Base-by-base conservation (phyloP, 2,329 filamentous ascomycete genomes). In the Aspergillus sp. region DNA sequence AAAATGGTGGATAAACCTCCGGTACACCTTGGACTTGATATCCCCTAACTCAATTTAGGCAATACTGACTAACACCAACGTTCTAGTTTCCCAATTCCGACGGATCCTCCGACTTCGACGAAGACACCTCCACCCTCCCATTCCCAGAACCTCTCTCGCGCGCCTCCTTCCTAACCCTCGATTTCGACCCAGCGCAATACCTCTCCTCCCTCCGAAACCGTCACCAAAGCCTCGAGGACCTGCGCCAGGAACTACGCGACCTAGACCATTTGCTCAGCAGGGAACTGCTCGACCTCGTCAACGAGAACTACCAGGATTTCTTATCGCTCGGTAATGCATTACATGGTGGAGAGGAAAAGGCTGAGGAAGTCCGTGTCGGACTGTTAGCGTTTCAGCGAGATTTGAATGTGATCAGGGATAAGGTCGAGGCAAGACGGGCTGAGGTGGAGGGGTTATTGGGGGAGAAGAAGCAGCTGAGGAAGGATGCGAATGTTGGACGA, bases 161-260 rank as follows among this genome's bases (percentile, higher is more conserved):
- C 49, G 74, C 78, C 49, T 88, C 93, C 62, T 98, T 98, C 71
- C 80, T 95, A 5, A 73, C 80, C 2, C 78, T 82, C 3, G 69
- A 82, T 56, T 98, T 98, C 68, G 82, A 88, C 53, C 85, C 94
- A 0, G 81, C 87, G 2, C 74, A 74, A 2, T 98, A 96, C 66
- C 84, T 98, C 69, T 90, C 84, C 6, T 85, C 86, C 1, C 78
- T 95, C 1, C 82, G 83, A 17, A 84, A 93, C 63, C 86, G 93
- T 1, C 93, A 98, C 67, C 93, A 98, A 68, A 96, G 91, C 0
- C 86, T 98, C 43, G 90, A 95, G 65, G 93, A 98, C 66, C 76
- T 98, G 27, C 88, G 91, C 32, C 74, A 84, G 4, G 94, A 98
- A 62, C 77, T 98, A 13, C 84, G 90, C 41, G 82, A 90, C 49